Evolutionary conservation across 2,329 filamentous ascomycete genomes (phyloP).

Genomic region (Thelonectria olida): DNA sequence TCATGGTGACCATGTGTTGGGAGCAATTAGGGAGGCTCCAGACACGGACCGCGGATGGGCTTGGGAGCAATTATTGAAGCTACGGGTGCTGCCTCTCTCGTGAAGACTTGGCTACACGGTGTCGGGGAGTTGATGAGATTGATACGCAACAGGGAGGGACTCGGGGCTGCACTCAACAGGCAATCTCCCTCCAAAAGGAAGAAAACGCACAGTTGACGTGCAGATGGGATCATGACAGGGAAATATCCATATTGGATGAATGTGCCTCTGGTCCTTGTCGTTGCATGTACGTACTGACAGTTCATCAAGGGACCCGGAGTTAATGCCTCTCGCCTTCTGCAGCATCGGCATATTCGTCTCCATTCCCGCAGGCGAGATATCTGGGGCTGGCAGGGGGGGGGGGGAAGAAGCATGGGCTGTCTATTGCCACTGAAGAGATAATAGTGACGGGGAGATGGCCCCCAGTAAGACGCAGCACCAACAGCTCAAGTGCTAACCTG

Average conservation of each 20-base stretch:
- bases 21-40: conserved; percentile 16
- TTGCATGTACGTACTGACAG: conserved; percentile 2
- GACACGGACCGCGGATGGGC: conserved; percentile 35
- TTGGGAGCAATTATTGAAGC: neutral
- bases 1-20: conserved; percentile 23
- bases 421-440: neutral
- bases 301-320: conserved; percentile 14
- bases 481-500: too few relatives aligned
- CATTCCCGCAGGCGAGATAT: too few relatives aligned
- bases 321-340: conserved; percentile 13
- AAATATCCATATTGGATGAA: too few relatives aligned
- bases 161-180: neutral
- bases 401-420: neutral
- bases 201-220: neutral
- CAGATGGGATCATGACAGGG: neutral
- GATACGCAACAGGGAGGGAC: too few relatives aligned
- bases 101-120: too few relatives aligned
- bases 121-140: too few relatives aligned
- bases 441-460: neutral
- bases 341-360: neutral
- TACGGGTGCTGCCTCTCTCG: too few relatives aligned
- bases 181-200: conserved; percentile 1
- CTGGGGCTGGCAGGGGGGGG: neutral
- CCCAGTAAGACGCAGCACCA: too few relatives aligned
- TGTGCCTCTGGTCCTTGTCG: too few relatives aligned